These are phyloP conservation scores for Leccinellum albellum DNA, from an alignment of 768 basidiomycete species.

Conservation along the genomic window DNA sequence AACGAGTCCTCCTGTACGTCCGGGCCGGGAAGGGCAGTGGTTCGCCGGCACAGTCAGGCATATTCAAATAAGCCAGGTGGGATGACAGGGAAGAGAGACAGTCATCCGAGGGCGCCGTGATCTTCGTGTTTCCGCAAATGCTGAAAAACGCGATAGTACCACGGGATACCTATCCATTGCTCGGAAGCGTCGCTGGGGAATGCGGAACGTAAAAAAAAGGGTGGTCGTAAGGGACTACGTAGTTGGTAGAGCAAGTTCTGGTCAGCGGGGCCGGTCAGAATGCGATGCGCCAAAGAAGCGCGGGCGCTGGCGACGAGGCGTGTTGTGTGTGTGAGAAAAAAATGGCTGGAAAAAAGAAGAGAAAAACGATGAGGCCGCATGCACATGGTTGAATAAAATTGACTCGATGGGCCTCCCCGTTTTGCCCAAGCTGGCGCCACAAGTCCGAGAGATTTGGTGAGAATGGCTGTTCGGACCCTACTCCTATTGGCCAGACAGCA, in stretches of 20 bases:
- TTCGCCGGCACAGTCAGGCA: background rate
- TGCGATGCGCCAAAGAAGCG: slow-evolving; percentile 7
- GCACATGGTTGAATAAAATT: background rate
- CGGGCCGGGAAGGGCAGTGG: slow-evolving; percentile 16
- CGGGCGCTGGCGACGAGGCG: background rate
- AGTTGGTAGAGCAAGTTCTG: slow-evolving; percentile 9
- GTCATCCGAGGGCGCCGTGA: background rate
- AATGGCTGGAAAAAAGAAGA: background rate
- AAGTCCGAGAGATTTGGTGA: slow-evolving; percentile 4
- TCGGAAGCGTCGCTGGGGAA: background rate
- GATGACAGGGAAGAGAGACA: slow-evolving; percentile 3
- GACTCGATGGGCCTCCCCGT: background rate
- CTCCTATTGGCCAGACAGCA: background rate
- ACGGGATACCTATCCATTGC: background rate
- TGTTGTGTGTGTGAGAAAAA: background rate
- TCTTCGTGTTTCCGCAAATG: background rate
- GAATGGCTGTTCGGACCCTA: background rate
- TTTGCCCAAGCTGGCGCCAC: slow-evolving; percentile 12
- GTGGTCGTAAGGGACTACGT: slow-evolving; percentile 2
- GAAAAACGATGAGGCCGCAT: background rate
- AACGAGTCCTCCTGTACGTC: slow-evolving; percentile 1
- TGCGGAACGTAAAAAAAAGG: background rate
- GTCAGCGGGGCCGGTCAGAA: slow-evolving; percentile 5
- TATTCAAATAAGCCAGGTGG: slow-evolving; percentile 3
- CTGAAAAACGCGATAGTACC: background rate